Evolutionary conservation across 2,329 filamentous ascomycete genomes (phyloP).

Genomic region (Pestalotiopsis sp.): DNA sequence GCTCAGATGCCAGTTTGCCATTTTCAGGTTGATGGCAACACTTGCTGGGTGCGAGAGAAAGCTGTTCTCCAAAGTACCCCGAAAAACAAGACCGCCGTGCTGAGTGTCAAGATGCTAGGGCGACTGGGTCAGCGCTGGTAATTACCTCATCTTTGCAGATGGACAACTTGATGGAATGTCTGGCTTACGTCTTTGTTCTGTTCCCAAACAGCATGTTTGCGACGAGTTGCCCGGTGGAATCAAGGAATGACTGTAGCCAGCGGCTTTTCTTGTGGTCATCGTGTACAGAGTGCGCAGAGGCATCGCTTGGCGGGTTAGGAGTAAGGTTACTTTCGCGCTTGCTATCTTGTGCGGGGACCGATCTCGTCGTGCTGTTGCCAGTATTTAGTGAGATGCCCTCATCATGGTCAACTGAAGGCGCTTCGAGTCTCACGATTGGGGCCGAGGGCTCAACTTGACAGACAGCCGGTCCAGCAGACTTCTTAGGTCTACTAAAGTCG

Average conservation of each 20-base stretch:
- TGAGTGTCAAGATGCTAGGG: not conserved
- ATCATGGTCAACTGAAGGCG: constrained; percentile 13
- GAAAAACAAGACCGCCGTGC: not conserved
- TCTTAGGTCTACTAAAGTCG: constrained; percentile 1
- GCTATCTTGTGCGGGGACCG: constrained; percentile 15
- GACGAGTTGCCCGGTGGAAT: constrained; percentile 40
- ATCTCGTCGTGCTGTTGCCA: constrained; percentile 7
- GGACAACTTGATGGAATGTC: not conserved
- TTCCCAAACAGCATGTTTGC: constrained; percentile 34
- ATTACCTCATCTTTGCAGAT: not conserved
- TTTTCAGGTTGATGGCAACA: not conserved
- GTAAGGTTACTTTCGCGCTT: constrained; percentile 17
- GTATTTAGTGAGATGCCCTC: constrained; percentile 13
- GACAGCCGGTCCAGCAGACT: not conserved
- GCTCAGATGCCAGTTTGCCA: not conserved
- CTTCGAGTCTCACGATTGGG: constrained; percentile 6
- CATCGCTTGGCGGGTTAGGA: constrained; percentile 18
- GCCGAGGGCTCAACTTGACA: not conserved
- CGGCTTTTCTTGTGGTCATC: constrained; percentile 22
- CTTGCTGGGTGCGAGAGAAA: not conserved
- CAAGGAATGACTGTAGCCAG: constrained; percentile 39
- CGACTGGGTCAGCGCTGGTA: not conserved
- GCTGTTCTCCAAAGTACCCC: not conserved
- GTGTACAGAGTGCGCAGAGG: constrained; percentile 22
- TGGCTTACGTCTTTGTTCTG: constrained; percentile 33